Base-by-base conservation (phyloP, 495 filamentous ascomycete genomes). In the Lasiosphaeria ovina region DNA sequence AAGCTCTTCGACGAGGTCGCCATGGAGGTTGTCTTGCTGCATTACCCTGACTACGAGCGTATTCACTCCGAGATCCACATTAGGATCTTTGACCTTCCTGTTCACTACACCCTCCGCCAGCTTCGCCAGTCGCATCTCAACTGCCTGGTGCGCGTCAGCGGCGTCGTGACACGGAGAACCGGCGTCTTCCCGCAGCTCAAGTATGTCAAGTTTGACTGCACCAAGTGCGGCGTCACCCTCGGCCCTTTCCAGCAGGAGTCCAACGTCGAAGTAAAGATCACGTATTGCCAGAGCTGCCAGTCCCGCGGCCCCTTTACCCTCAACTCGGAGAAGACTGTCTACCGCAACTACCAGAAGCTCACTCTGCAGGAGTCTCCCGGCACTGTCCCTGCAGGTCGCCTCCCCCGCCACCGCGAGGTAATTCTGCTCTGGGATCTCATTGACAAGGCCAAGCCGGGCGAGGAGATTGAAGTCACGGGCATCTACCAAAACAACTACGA, bases 401-500 rank as follows among this genome's bases (percentile, higher is more conserved):
- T 99, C 38, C 95, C 95, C 3, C 87, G 95, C 35, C 92, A 96
- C 69, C 87, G 95, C 54, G 95, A 99, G 70, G 92, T 98, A 16
- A 90, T 99, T 64, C 84, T 99, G 8, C 87, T 98, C 16, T 97
- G 94, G 85, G 95, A 99, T 77, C 80, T 98, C 40, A 99, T 99
- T 64, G 95, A 99, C 75, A 87, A 85, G 48, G 93, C 92, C 45
- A 99, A 98, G 76, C 95, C 95, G 17, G 95, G 95, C 62, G 95
- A 99, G 74, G 95, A 99, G 70, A 89, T 99, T 56, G 95, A 98
- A 68, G 86, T 99, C 17, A 98, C 92, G 17, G 95, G 95, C 63
- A 89, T 97, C 67, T 99, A 99, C 76, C 90, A 92, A 63, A 99
- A 99, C 79, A 97, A 92, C 80, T 99, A 97, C 69, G 92, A 97